A percentile compares a stretch with the other conserved stretches of the same genome.
These are phyloP conservation scores for Plenodomus lindquistii DNA, from an alignment of 2,329 filamentous ascomycete species.

Conservation along the genomic window DNA sequence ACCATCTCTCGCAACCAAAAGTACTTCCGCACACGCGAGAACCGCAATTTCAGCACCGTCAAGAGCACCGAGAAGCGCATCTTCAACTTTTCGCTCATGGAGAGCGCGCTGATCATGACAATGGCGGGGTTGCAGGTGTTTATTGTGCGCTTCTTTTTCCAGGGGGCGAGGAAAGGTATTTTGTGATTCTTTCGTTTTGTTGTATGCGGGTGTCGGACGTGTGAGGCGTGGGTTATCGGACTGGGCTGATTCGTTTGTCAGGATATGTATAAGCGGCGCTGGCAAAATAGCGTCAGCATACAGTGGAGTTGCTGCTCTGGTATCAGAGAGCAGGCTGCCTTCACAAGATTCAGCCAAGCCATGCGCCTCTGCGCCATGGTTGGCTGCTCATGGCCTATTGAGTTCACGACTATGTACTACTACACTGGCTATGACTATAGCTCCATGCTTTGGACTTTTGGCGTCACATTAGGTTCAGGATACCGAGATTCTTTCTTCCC, in stretches of 20 bases:
- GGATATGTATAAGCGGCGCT: not conserved
- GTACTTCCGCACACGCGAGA: conserved; percentile 98
- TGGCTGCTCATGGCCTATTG: no score
- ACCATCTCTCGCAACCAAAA: conserved; percentile 97
- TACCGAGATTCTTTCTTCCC: no score
- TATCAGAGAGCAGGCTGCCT: no score
- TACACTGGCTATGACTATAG: no score
- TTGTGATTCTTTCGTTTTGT: not conserved
- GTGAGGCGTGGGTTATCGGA: not conserved
- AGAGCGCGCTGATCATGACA: conserved; percentile 85
- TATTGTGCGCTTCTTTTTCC: conserved; percentile 98
- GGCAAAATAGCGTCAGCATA: no score
- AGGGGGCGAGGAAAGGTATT: conserved; percentile 71
- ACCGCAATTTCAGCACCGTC: conserved; percentile 98
- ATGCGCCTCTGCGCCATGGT: no score
- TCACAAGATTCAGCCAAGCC: no score
- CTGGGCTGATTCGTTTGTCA: not conserved
- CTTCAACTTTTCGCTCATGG: conserved; percentile 95
- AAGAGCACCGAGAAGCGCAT: conserved; percentile 93
- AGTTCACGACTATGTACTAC: no score
- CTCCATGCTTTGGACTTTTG: no score
- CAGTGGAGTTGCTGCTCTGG: not conserved
- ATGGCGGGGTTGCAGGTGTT: conserved; percentile 98
- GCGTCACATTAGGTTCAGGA: no score
- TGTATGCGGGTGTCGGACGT: no score